Evolutionary conservation across 148 eudicot genomes (phyloP).

Genomic region (Vaccinium corymbosum): DNA sequence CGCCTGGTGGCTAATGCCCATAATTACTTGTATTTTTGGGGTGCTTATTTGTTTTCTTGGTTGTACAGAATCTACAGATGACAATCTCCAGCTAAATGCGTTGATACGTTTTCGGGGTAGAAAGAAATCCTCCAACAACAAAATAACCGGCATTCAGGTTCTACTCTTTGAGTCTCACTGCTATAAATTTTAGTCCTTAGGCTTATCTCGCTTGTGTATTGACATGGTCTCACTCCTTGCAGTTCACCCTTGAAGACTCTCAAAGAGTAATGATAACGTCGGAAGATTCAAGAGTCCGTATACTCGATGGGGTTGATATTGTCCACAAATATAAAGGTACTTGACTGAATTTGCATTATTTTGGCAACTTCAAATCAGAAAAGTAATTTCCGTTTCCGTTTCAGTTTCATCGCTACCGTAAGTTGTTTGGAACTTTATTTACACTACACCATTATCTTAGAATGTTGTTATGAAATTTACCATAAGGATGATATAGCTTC

Average conservation of each 20-base stretch:
- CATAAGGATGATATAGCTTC: background rate
- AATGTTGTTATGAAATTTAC: background rate
- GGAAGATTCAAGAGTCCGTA: conserved; percentile 65
- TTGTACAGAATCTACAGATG: conserved; percentile 28
- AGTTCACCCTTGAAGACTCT: conserved; percentile 52
- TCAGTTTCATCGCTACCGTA: background rate
- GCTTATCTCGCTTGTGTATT: conserved; percentile 13
- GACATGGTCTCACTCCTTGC: conserved; percentile 21
- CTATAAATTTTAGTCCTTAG: background rate
- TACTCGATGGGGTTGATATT: conserved; percentile 55
- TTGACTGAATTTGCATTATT: background rate
- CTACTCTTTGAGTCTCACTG: background rate
- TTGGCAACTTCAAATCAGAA: background rate
- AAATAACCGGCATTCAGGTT: conserved; percentile 77
- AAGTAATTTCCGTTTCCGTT: background rate
- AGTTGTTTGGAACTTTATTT: background rate
- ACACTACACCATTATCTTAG: background rate
- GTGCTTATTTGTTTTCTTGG: background rate
- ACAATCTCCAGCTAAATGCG: conserved; percentile 36
- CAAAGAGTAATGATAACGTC: conserved; percentile 54
- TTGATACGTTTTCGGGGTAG: conserved; percentile 37
- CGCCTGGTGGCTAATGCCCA: background rate
- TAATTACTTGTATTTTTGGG: background rate
- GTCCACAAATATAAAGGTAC: conserved; percentile 65
- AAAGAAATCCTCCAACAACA: conserved; percentile 45